A percentile compares a stretch with the other conserved stretches of the same genome.
Conservation (phyloP, 2,329 filamentous ascomycete genomes). For the Apiospora malaysiana region DNA sequence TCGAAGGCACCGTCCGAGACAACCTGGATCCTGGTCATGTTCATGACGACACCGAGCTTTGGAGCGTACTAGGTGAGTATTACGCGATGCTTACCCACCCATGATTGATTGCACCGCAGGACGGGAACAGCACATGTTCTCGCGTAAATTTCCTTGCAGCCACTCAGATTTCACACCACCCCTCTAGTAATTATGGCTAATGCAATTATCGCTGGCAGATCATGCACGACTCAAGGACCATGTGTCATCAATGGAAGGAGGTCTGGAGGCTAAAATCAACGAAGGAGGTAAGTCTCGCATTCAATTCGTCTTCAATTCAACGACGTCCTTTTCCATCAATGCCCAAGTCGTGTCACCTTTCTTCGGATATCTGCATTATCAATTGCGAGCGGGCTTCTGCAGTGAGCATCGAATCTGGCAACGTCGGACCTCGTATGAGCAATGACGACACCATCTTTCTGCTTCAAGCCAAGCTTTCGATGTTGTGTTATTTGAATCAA, state of each 20-base stretch:
- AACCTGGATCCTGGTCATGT: constrained; percentile 95
- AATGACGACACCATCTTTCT: not conserved
- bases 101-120: constrained; percentile 29
- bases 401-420: constrained; percentile 8
- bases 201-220: constrained; percentile 58
- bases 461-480: not conserved
- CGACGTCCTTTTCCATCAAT: constrained; percentile 31
- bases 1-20: constrained; percentile 90
- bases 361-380: constrained; percentile 33
- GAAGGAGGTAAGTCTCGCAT: constrained; percentile 79
- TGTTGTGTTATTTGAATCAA: not conserved
- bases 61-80: constrained; percentile 86
- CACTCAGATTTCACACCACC: constrained; percentile 26
- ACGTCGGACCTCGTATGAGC: constrained; percentile 9
- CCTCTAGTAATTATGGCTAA: constrained; percentile 43
- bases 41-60: constrained; percentile 95
- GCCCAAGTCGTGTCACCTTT: not conserved
- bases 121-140: constrained; percentile 33
- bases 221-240: constrained; percentile 94
- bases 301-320: constrained; percentile 29
- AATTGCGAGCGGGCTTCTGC: constrained; percentile 10
- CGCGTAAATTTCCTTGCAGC: constrained; percentile 24
- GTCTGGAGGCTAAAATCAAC: constrained; percentile 86
- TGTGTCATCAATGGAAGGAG: constrained; percentile 83
- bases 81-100: constrained; percentile 32